Conservation (phyloP, 83 land plant species). For the Thuja plicata region DNA sequence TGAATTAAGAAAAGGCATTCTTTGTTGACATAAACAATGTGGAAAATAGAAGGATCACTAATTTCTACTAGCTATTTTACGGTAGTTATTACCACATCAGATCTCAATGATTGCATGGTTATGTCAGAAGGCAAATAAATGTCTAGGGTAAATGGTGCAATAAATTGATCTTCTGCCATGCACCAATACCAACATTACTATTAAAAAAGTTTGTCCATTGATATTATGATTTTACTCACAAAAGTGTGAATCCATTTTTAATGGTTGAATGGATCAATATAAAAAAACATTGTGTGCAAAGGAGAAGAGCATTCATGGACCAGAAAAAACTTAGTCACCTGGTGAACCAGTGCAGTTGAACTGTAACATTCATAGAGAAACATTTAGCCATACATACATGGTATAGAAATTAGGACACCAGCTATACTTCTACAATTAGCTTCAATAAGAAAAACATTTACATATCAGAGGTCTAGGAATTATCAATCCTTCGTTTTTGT, state of each 20-base stretch:
- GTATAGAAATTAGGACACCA: not conserved
- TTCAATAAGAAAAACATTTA: not conserved
- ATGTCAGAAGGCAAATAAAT: not conserved
- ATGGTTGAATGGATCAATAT: not conserved
- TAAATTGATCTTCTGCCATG: not conserved
- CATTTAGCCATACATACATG: not conserved
- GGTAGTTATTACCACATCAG: not conserved
- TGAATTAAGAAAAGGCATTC: not conserved
- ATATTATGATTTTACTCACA: not conserved
- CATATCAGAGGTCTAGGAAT: not conserved
- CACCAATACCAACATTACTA: not conserved
- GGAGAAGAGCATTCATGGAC: not conserved
- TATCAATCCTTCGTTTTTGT: not conserved
- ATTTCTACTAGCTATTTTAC: not conserved
- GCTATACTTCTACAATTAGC: not conserved
- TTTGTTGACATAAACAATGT: not conserved
- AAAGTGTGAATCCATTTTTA: not conserved
- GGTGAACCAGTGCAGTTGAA: not conserved
- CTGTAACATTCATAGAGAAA: not conserved
- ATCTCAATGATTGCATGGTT: conserved; percentile 2
- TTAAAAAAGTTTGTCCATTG: not conserved
- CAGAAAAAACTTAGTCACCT: not conserved
- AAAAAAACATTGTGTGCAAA: not conserved
- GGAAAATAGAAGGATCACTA: not conserved
- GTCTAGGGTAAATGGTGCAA: not conserved